These are phyloP conservation scores for Cytospora schulzeri DNA, from an alignment of 2,329 filamentous ascomycete species.

Conservation along the genomic window DNA sequence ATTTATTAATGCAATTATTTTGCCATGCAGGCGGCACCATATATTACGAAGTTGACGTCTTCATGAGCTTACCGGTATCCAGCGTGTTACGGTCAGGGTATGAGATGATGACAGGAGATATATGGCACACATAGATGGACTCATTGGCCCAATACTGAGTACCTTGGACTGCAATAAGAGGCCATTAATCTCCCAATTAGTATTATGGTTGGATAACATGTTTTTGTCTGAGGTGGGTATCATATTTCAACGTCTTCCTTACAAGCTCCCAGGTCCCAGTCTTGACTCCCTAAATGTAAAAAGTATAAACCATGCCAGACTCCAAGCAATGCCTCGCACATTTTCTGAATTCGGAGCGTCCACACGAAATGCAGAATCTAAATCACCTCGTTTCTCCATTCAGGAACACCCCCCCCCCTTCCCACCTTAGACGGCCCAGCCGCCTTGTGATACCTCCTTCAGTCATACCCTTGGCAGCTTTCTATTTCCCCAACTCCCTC, in stretches of 20 bases:
- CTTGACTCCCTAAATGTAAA: background rate
- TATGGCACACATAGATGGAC: background rate
- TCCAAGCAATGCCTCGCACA: conserved; percentile 17
- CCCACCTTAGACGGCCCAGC: background rate
- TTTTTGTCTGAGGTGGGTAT: background rate
- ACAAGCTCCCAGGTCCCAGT: background rate
- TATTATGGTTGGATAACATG: background rate
- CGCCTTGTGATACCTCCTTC: background rate
- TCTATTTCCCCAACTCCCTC: too few relatives aligned
- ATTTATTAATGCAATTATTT: background rate
- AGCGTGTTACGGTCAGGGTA: background rate
- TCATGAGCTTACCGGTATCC: background rate
- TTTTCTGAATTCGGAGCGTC: background rate
- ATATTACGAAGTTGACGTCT: background rate
- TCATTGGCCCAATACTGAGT: background rate
- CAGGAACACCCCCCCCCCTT: background rate
- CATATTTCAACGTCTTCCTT: background rate
- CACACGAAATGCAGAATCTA: background rate
- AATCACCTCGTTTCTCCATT: background rate
- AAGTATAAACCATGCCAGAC: background rate
- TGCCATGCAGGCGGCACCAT: background rate
- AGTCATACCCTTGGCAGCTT: background rate
- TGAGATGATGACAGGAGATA: too few relatives aligned
- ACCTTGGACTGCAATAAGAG: background rate
- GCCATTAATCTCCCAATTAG: background rate